Base-by-base conservation (phyloP, 1,139 yeast species). In the Geotrichum europaeum region DNA sequence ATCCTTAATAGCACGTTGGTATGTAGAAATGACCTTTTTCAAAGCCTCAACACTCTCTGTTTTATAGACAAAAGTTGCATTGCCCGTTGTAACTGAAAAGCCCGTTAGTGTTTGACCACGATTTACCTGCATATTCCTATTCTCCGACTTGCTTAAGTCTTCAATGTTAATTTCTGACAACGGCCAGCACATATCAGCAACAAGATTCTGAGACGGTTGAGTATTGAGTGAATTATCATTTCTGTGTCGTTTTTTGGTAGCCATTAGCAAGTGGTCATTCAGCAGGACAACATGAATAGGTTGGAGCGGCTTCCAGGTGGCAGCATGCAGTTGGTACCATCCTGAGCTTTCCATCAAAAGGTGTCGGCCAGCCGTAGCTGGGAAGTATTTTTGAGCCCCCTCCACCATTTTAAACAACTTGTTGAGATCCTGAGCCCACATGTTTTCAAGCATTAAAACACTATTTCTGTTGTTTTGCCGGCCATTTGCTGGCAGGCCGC, bases 291-390 rank as follows among this genome's bases (percentile, higher is more conserved):
- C 75, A 69, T 88, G 96, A 1, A 87, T 85, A 1, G 91, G 85
- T 68, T 88, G 86, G 53, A 87, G 79, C 1, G 91, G 85, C 70
- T 89, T 88, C 84, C 92, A 86, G 22, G 96, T 91, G 0, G 96
- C 94, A 1, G 88, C 84, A 69, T 91, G 91, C 62, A 92, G 78
- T 72, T 92, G 97, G 64, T 81, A 83, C 97, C 97, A 92, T 58
- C 94, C 82, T 1, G 87, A 86, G 72, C 91, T 85, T 68, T 90
- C 95, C 10, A 86, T 82, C 34, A 90, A 76, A 2, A 92, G 83
- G 71, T 91, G 97, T 59, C 97, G 80, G 2, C 95, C 96, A 0
- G 95, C 89, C 6, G 82, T 74, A 1, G 90, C 84, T 30, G 91
- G 89, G 56, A 92, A 78, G 65, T 82, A 84, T 70, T 89, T 89